Percentiles rank a stretch among this genome's conserved stretches.
Conservation (phyloP, 2,329 filamentous ascomycete species). For the Coleophoma eucalyptorum region DNA sequence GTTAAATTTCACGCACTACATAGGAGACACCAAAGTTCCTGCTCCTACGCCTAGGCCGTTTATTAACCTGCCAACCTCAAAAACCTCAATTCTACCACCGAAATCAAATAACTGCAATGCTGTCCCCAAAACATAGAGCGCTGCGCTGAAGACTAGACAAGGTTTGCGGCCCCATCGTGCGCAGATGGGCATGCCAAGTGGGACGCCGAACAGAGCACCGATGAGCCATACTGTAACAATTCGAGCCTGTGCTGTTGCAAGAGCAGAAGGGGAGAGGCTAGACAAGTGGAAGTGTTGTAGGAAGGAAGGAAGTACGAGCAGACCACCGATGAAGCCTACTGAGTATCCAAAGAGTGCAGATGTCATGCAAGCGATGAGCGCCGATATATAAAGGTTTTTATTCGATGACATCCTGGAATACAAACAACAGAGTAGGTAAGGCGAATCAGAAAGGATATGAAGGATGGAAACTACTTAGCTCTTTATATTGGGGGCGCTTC, state of each 20-base stretch:
- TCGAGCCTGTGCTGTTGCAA: constrained; percentile 4
- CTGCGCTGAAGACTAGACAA: constrained; percentile 3
- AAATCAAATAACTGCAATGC: constrained; percentile 3
- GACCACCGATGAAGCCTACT: constrained; percentile 10
- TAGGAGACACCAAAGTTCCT: constrained; percentile 5
- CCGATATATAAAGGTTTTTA: neutral
- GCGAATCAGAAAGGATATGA: too few species aligned
- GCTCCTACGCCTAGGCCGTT: constrained; percentile 8
- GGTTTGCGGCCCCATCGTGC: constrained; percentile 4
- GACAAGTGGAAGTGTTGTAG: constrained; percentile 3
- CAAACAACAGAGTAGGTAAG: neutral
- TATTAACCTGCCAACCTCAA: constrained; percentile 5
- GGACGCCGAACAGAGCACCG: constrained; percentile 6
- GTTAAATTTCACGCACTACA: neutral
- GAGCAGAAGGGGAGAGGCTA: neutral
- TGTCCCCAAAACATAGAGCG: constrained; percentile 2
- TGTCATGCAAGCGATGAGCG: constrained; percentile 7
- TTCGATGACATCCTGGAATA: neutral
- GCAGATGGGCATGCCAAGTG: constrained; percentile 4
- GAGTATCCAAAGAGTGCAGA: constrained; percentile 8
- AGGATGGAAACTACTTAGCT: too few species aligned
- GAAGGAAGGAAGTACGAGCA: constrained; percentile 7
- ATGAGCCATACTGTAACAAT: constrained; percentile 6
- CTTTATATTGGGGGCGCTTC: too few species aligned
- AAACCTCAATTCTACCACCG: neutral